phyloP scores from a whole-genome alignment of 352 stramenopile species.

The Phytophthora cryptogea region DNA sequence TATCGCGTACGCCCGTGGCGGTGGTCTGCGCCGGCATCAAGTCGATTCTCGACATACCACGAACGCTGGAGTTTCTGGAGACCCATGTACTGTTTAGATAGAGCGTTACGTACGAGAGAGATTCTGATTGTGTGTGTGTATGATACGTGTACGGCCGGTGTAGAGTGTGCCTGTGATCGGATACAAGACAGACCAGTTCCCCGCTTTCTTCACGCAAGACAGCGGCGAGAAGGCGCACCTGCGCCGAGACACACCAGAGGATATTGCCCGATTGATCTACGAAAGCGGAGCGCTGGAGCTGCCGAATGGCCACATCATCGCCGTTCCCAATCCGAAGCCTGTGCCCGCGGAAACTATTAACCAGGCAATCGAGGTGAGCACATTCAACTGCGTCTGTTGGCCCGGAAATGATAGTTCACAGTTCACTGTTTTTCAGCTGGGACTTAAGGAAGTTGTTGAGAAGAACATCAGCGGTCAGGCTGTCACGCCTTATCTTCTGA shows the following conservation, averaged over 20 bases:
- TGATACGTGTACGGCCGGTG: slow-evolving; percentile 8
- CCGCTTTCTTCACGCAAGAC: slow-evolving; percentile 97
- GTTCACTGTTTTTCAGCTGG: slow-evolving; percentile 33
- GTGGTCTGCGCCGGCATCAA: slow-evolving; percentile 99
- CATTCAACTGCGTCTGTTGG: background rate
- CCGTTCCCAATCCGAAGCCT: slow-evolving; percentile 89
- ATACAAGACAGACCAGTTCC: slow-evolving; percentile 94
- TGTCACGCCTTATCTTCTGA: slow-evolving; percentile 92
- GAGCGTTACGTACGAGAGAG: background rate
- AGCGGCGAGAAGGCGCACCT: slow-evolving; percentile 89
- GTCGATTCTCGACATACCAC: slow-evolving; percentile 97
- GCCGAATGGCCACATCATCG: slow-evolving; percentile 87
- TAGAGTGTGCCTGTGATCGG: slow-evolving; percentile 95
- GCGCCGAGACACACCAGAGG: slow-evolving; percentile 81
- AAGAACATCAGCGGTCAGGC: slow-evolving; percentile 92
- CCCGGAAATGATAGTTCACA: slow-evolving; percentile 3
- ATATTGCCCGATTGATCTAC: slow-evolving; percentile 88
- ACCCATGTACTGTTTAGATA: slow-evolving; percentile 68
- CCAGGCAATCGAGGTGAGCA: slow-evolving; percentile 81
- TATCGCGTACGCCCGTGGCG: slow-evolving; percentile 94
- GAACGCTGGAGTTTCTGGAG: slow-evolving; percentile 97
- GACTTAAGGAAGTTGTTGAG: slow-evolving; percentile 83
- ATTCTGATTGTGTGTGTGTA: background rate
- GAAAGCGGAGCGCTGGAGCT: slow-evolving; percentile 78
- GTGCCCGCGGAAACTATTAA: slow-evolving; percentile 89